Percentiles rank a stretch among this genome's conserved stretches.
phyloP scores from a whole-genome alignment of 2,329 filamentous ascomycete genomes.

The Proliferodiscus dingleyae region DNA sequence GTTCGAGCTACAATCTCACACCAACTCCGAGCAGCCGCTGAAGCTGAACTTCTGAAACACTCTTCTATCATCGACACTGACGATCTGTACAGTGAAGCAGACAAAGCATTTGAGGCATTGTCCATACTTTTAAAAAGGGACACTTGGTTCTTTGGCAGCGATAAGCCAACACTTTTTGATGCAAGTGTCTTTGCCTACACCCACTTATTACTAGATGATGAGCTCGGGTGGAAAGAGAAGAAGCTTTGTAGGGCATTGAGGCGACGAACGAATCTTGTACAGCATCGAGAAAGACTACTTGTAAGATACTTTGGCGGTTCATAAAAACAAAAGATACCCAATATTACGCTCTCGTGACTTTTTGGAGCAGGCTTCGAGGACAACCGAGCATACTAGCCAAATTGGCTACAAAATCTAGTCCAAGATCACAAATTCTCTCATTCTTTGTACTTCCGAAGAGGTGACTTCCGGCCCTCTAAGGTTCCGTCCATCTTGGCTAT shows the following conservation, averaged over 20 bases:
- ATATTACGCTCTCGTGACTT: neutral
- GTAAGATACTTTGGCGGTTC: slow-evolving; percentile 28
- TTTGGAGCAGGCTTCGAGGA: neutral
- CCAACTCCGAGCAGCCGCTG: slow-evolving; percentile 69
- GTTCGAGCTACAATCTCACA: slow-evolving; percentile 59
- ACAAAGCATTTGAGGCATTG: slow-evolving; percentile 58
- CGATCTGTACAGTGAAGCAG: slow-evolving; percentile 55
- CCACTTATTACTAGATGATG: slow-evolving; percentile 66
- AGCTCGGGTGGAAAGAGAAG: slow-evolving; percentile 54
- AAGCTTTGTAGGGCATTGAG: slow-evolving; percentile 53
- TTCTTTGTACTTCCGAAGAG: no score
- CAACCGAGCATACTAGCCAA: no score
- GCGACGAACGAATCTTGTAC: slow-evolving; percentile 56
- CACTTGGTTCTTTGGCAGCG: slow-evolving; percentile 54
- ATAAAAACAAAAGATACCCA: slow-evolving; percentile 4
- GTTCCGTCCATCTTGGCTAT: no score
- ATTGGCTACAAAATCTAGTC: neutral
- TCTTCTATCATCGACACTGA: slow-evolving; percentile 51
- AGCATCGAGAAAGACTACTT: slow-evolving; percentile 57
- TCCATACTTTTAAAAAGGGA: slow-evolving; percentile 52
- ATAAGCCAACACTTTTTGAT: slow-evolving; percentile 69
- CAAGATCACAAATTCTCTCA: neutral
- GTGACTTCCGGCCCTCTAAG: no score
- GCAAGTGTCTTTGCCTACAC: slow-evolving; percentile 88
- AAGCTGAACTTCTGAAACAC: slow-evolving; percentile 65